phyloP scores from a whole-genome alignment of 2,329 filamentous ascomycete species.

The Diaporthe caulivora region DNA sequence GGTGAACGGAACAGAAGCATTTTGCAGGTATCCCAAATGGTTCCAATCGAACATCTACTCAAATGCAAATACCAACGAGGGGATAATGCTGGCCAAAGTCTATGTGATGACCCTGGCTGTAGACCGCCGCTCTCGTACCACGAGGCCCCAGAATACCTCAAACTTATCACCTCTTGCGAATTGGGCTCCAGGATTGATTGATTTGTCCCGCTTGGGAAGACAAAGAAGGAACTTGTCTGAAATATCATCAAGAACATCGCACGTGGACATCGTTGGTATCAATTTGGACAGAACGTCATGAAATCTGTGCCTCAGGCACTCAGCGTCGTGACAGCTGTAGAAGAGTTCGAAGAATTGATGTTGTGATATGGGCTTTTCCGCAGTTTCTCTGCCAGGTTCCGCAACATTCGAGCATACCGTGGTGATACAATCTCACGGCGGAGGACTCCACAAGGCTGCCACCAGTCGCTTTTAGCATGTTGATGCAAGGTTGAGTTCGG shows the following conservation, averaged over 20 bases:
- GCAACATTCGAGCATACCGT: not conserved
- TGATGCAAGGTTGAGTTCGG: not conserved
- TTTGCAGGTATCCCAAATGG: not conserved
- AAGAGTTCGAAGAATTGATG: not conserved
- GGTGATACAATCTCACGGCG: not conserved
- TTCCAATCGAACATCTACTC: not conserved
- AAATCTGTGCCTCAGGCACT: not conserved
- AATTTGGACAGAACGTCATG: not conserved
- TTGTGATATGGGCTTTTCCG: not conserved
- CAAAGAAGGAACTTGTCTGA: conserved; percentile 13
- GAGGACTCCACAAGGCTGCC: not conserved
- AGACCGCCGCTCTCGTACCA: conserved; percentile 1
- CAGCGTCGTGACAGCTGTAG: conserved; percentile 3
- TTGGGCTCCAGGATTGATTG: not conserved
- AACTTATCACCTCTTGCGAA: not conserved
- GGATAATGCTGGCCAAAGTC: not conserved
- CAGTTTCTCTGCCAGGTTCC: not conserved
- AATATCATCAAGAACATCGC: not conserved
- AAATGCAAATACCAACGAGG: not conserved
- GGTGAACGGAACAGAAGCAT: not conserved
- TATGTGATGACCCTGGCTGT: not conserved
- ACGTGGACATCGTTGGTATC: not conserved
- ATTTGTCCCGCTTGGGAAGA: not conserved
- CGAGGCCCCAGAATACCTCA: not conserved
- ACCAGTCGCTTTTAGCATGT: not conserved